Evolutionary conservation across 768 basidiomycete genomes (phyloP), one percentile per base, ranked within the genome.

Genomic region (Amanita rimosa): DNA sequence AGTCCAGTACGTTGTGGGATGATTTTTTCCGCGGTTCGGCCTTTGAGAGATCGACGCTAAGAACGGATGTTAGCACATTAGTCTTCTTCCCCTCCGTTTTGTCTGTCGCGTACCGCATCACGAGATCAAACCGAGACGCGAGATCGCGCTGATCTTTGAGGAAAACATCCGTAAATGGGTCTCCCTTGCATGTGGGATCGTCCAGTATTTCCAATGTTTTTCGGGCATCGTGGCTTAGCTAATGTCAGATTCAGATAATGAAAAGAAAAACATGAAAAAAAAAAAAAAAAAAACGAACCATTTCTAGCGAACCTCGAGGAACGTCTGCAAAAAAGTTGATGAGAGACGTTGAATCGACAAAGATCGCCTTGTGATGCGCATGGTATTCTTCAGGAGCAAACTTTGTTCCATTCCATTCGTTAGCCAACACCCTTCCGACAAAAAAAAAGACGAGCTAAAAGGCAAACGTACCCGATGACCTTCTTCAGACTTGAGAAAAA

Each of bases 241-340:
- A 54, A 16, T 4, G 19, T 11, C 31, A 22, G 27, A 14, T 19
- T 27, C 13, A 31, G 8, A 1, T 42, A 5, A 31, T 16, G 4
- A 33, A 2, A 29, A 29, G 3, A 24, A n/a, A n/a, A n/a, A n/a
- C n/a, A n/a, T n/a, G n/a, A n/a, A n/a, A n/a, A n/a, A n/a, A n/a
- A n/a, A n/a, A n/a, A n/a, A n/a, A n/a, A n/a, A n/a, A n/a, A n/a
- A n/a, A 4, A 55, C 73, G 57, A 61, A 93, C 87, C 64, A 95
- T 66, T 44, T 86, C 76, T 1, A 98, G 68, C 1, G 90, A 92
- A 2, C 85, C 75, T 11, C 78, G 55, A 16, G 93, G 87, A 26
- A 94, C 75, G 7, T 76, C 81, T 0, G 81, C 77, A 17, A 95
- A 64, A 8, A 94, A 58, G 59, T 99, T 98, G 41, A 85, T 69